These are phyloP conservation scores for Stephanodiscus minutulus DNA, from an alignment of 108 stramenopile species.

Conservation along the genomic window DNA sequence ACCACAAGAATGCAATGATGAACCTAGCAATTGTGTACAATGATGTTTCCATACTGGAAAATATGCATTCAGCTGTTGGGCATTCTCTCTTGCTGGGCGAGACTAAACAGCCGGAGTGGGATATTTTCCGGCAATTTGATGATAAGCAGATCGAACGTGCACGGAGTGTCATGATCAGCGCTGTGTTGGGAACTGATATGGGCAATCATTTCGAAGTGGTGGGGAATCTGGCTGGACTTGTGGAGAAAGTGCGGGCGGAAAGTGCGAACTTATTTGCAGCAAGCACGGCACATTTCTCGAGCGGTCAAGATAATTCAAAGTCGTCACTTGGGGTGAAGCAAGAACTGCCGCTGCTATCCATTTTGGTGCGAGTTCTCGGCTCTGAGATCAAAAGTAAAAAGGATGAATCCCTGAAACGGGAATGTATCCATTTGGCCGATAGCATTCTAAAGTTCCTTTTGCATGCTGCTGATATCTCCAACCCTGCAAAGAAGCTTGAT, in stretches of 20 bases:
- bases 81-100: constrained; percentile 42
- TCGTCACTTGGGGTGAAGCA: not conserved
- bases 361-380: not conserved
- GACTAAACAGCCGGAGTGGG: constrained; percentile 14
- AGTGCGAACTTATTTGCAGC: not conserved
- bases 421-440: constrained; percentile 8
- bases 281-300: not conserved
- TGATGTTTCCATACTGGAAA: constrained; percentile 77
- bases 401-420: not conserved
- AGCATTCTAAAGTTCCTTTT: constrained; percentile 53
- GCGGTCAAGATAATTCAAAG: not conserved
- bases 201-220: constrained; percentile 60
- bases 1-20: constrained; percentile 60
- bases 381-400: not conserved
- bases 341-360: not conserved
- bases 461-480: constrained; percentile 81
- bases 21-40: constrained; percentile 75
- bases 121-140: constrained; percentile 27
- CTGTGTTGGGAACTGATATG: constrained; percentile 88
- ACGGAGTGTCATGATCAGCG: constrained; percentile 61
- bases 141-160: constrained; percentile 28
- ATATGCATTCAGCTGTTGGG: constrained; percentile 71
- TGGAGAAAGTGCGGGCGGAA: not conserved
- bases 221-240: constrained; percentile 10
- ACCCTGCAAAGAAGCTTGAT: constrained; percentile 58